Evolutionary conservation across 1,139 yeast species (phyloP), one percentile per base, ranked within the genome.

Genomic region (Yarrowia galli): DNA sequence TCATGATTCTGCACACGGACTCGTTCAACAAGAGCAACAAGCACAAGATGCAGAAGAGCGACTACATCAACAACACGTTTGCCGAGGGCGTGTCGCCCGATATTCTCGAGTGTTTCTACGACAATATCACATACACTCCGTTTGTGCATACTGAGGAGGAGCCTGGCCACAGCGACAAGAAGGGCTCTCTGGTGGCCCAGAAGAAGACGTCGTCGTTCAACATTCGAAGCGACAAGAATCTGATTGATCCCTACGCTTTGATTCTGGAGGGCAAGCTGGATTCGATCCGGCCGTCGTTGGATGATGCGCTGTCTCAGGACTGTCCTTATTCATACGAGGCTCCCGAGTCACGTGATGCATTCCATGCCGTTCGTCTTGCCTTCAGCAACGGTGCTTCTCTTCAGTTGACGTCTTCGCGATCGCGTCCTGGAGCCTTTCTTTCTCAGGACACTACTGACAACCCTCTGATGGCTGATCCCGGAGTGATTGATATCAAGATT

Each of bases 1-100:
- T 89, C 54, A 80, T 89, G 67, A 85, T 89, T 81, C 78, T 89
- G 42, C 92, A 89, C 73, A 89, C 93, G 0, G 92, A 88, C 73
- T 83, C 80, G 70, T 89, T 87, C 79, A 89, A 88, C 76, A 81
- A 83, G 32, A 86, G 84, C 74, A 88, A 88, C 76, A 86, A 84
- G 72, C 81, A 79, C 69, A 89, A 88, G 74, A 88, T 89, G 89
- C 78, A 85, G 9, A 86, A 84, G 72, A 75, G 79, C 7, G 91
- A 88, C 70, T 89, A 86, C 73, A 79, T 87, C n/a, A 79, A 80
- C 67, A 85, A 83, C 71, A 79, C 83, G 22, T 74, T 77, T 70
- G 75, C 78, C 68, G 77, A 80, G 71, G 79, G 79, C 8, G 81
- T 83, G 45, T 75, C 80, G 0, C 75, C 77, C 28, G 84, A 82